These are phyloP conservation scores for Calocybe gambosa DNA, from an alignment of 1,284 basidiomycete species.

Conservation along the genomic window DNA sequence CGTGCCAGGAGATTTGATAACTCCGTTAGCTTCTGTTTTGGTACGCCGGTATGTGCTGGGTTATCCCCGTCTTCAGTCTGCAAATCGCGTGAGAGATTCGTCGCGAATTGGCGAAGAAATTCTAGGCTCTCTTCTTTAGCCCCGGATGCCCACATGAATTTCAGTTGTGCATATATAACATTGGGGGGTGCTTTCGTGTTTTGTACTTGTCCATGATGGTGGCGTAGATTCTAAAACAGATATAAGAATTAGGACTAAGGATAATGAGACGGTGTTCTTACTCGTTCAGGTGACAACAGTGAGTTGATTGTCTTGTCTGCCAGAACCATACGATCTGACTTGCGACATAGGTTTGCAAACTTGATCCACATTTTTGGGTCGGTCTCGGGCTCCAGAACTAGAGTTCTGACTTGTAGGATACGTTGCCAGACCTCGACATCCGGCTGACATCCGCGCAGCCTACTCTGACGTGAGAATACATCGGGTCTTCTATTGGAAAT, in stretches of 20 bases:
- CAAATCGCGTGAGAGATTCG: constrained; percentile 73
- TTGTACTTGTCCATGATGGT: constrained; percentile 34
- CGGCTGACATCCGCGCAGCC: constrained; percentile 92
- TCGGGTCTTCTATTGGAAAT: neutral
- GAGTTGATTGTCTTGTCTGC: constrained; percentile 98
- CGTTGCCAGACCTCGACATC: constrained; percentile 99
- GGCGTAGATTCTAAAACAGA: constrained; percentile 28
- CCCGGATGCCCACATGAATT: constrained; percentile 94
- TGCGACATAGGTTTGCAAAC: constrained; percentile 48
- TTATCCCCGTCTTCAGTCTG: constrained; percentile 47
- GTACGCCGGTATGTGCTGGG: constrained; percentile 41
- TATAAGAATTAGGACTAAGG: constrained; percentile 4
- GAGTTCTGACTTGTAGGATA: constrained; percentile 91
- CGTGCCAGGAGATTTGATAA: constrained; percentile 88
- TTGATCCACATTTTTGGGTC: constrained; percentile 95
- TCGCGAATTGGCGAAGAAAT: constrained; percentile 84
- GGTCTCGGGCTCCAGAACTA: constrained; percentile 91
- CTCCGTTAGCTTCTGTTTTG: constrained; percentile 65
- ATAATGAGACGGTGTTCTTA: constrained; percentile 23
- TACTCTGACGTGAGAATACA: constrained; percentile 24
- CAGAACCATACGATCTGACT: constrained; percentile 58
- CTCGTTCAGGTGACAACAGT: constrained; percentile 65
- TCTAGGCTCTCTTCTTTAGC: constrained; percentile 75
- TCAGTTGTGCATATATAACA: constrained; percentile 96
- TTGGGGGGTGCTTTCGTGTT: constrained; percentile 85